Conservation (phyloP, 2,329 filamentous ascomycete genomes). For the Fusarium setosum region DNA sequence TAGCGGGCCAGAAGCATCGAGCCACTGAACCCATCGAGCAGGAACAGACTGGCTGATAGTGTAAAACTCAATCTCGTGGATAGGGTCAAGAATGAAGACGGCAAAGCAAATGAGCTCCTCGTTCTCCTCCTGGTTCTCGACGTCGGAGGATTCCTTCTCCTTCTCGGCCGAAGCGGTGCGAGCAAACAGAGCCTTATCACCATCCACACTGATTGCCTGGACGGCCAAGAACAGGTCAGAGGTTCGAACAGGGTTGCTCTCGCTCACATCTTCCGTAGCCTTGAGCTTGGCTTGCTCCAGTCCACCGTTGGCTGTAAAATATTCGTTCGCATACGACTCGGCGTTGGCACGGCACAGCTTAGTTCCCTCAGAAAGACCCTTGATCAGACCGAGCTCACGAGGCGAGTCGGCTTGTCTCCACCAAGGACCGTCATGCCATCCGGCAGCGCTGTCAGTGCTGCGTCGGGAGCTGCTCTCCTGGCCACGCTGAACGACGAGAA, state of each 20-base stretch:
- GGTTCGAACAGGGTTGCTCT: constrained; percentile 89
- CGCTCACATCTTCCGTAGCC: constrained; percentile 82
- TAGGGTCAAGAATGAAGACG: constrained; percentile 84
- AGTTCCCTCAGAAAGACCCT: constrained; percentile 85
- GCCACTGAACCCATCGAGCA: constrained; percentile 88
- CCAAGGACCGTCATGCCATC: constrained; percentile 97
- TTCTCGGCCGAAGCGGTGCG: constrained; percentile 63
- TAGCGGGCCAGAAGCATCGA: constrained; percentile 77
- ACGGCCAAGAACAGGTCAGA: constrained; percentile 97
- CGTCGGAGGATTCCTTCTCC: constrained; percentile 65
- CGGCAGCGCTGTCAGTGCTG: constrained; percentile 68
- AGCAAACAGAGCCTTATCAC: constrained; percentile 76
- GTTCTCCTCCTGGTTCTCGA: constrained; percentile 61
- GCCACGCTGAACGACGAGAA: constrained; percentile 93
- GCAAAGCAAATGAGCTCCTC: constrained; percentile 79
- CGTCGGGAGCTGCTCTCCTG: constrained; percentile 81
- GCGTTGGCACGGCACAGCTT: constrained; percentile 92
- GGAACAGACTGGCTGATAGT: constrained; percentile 87
- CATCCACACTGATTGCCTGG: constrained; percentile 80
- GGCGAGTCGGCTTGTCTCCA: constrained; percentile 80
- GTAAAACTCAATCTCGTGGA: constrained; percentile 90
- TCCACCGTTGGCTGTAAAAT: constrained; percentile 82
- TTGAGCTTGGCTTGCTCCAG: constrained; percentile 83
- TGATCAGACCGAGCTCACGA: constrained; percentile 83
- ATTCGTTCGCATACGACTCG: constrained; percentile 88